Evolutionary conservation across 805 yeast species (phyloP), one percentile per base, ranked within the genome.

Genomic region (Lipomyces lipofer): DNA sequence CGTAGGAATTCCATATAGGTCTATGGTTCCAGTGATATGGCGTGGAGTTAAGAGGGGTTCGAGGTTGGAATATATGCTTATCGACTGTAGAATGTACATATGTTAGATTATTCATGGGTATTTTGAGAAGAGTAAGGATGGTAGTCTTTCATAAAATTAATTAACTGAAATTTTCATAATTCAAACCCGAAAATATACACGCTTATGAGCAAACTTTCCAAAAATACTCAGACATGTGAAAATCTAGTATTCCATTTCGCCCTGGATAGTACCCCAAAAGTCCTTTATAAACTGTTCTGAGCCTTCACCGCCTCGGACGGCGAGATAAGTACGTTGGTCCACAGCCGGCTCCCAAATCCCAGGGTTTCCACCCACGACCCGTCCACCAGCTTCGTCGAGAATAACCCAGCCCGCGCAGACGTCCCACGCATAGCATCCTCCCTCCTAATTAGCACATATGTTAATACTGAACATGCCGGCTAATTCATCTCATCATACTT

Each of bases 351-450:
- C 69, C 79, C 80, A 77, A 22, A 69, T 69, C 29, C 75, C 79
- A 25, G 74, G 72, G 63, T 77, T 77, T 19, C 83, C 85, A 47
- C 81, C 76, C n/a, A 79, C 83, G 43, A 80, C 67, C 7, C 64
- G 59, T 10, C 85, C 86, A 2, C 87, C 87, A 10, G 84, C 77
- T 59, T 83, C 87, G 42, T 73, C 70, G 7, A 82, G 63, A 46
- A 83, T 79, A 45, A 81, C 75, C 84, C 85, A 82, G 36, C 85
- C 84, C 13, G 86, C 87, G 66, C 85, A 80, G 1, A 82, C 85
- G 64, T 83, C 87, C 86, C 86, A 83, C 22, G 82, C 78, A 65
- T 77, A 80, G 64, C 84, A 81, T n/a, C 85, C 85, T 47, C 85
- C 85, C 67, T 81, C 85, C 85, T 86, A 82, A 67, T 82, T 81